phyloP scores from a whole-genome alignment of 805 yeast species.

The Naumovozyma baii region DNA sequence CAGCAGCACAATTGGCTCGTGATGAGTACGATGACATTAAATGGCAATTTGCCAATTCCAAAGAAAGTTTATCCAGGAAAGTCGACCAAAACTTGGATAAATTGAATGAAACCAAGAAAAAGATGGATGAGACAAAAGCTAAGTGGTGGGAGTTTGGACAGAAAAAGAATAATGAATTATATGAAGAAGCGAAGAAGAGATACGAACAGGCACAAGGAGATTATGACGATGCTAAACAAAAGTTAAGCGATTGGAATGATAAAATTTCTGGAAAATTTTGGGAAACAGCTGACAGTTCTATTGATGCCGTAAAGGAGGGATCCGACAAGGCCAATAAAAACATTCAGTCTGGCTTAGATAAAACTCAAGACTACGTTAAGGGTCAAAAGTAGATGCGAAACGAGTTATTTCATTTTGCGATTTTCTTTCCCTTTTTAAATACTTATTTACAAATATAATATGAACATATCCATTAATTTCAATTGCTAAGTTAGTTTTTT shows the following conservation, averaged over 20 bases:
- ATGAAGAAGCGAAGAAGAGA: conserved; percentile 24
- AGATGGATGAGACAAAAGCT: conserved; percentile 26
- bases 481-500: too few species aligned
- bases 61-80: conserved; percentile 26
- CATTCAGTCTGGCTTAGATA: neutral
- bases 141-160: conserved; percentile 35
- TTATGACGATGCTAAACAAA: conserved; percentile 11
- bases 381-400: too few species aligned
- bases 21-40: conserved; percentile 34
- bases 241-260: conserved; percentile 23
- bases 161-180: conserved; percentile 30
- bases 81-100: conserved; percentile 26
- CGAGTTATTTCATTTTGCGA: neutral
- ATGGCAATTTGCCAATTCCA: conserved; percentile 19
- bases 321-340: neutral
- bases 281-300: conserved; percentile 25
- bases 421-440: too few species aligned
- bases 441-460: too few species aligned
- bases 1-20: conserved; percentile 35
- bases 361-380: neutral
- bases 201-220: conserved; percentile 22
- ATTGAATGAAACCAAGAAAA: conserved; percentile 29
- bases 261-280: conserved; percentile 23
- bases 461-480: too few species aligned
- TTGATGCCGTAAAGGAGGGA: neutral